Evolutionary conservation across 768 basidiomycete genomes (phyloP).

Genomic region (Trametes maxima): DNA sequence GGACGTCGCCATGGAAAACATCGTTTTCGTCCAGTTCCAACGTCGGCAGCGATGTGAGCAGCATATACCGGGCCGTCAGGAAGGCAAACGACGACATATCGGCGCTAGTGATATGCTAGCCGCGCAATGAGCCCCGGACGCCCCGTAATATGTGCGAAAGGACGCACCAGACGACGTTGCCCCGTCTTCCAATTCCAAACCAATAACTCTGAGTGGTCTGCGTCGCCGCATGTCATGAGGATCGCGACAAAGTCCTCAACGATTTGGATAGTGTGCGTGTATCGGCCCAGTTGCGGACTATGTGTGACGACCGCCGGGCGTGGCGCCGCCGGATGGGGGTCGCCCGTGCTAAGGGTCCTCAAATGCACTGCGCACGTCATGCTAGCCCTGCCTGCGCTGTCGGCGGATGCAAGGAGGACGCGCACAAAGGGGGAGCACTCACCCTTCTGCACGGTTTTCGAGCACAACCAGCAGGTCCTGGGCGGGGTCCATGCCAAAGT

Average conservation of each 20-base stretch:
- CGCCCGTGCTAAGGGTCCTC: slow-evolving; percentile 47
- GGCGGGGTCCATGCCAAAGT: slow-evolving; percentile 66
- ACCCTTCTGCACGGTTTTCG: slow-evolving; percentile 32
- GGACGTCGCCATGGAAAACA: slow-evolving; percentile 20
- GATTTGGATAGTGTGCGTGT: slow-evolving; percentile 55
- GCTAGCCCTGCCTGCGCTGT: neutral
- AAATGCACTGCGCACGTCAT: slow-evolving; percentile 38
- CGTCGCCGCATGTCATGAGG: slow-evolving; percentile 42
- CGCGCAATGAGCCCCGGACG: neutral
- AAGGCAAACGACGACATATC: slow-evolving; percentile 31
- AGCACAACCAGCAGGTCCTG: slow-evolving; percentile 64
- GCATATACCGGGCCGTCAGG: slow-evolving; percentile 28
- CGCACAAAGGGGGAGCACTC: neutral
- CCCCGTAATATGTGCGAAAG: neutral
- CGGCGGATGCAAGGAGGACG: neutral
- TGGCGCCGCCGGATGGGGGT: slow-evolving; percentile 47
- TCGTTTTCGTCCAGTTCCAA: slow-evolving; percentile 28
- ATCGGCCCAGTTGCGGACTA: neutral
- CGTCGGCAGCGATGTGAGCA: slow-evolving; percentile 25
- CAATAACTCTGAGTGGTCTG: slow-evolving; percentile 46
- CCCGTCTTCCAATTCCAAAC: slow-evolving; percentile 74
- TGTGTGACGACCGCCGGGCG: slow-evolving; percentile 36
- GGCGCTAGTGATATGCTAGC: slow-evolving; percentile 17
- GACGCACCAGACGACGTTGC: slow-evolving; percentile 48
- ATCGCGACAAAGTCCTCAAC: slow-evolving; percentile 55